phyloP scores from a whole-genome alignment of 495 filamentous ascomycete genomes.

The Tuber calosporum region DNA sequence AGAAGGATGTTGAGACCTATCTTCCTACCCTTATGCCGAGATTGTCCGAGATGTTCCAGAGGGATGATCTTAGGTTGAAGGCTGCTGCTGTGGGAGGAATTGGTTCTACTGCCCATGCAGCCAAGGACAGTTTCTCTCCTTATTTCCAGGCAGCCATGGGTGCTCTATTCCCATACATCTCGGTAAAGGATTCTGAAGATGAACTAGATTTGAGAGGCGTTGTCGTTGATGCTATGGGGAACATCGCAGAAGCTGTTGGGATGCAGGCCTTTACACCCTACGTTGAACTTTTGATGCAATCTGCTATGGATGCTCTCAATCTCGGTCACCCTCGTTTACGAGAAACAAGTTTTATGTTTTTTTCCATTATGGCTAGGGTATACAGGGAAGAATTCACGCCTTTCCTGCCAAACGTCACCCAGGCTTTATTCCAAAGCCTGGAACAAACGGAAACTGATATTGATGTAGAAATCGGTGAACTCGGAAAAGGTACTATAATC shows the following conservation, averaged over 20 bases:
- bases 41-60: slow-evolving; percentile 69
- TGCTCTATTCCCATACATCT: slow-evolving; percentile 70
- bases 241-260: slow-evolving; percentile 83
- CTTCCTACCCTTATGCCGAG: slow-evolving; percentile 74
- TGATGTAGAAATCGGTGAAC: slow-evolving; percentile 68
- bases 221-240: slow-evolving; percentile 84
- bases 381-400: slow-evolving; percentile 84
- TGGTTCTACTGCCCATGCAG: slow-evolving; percentile 77
- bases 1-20: slow-evolving; percentile 71
- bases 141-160: slow-evolving; percentile 87
- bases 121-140: slow-evolving; percentile 73
- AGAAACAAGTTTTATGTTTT: slow-evolving; percentile 94
- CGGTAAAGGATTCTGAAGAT: slow-evolving; percentile 79
- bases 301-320: slow-evolving; percentile 84
- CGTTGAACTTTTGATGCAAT: slow-evolving; percentile 77
- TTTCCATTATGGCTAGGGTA: slow-evolving; percentile 88
- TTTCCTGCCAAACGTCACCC: slow-evolving; percentile 77
- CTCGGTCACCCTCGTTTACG: slow-evolving; percentile 81
- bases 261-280: slow-evolving; percentile 79
- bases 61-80: slow-evolving; percentile 84
- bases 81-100: slow-evolving; percentile 78
- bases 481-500: slow-evolving; percentile 73
- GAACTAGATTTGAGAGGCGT: slow-evolving; percentile 83
- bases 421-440: slow-evolving; percentile 74
- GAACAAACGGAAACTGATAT: slow-evolving; percentile 84